These are phyloP conservation scores for Teunomyces panamensis DNA, from an alignment of 805 yeast species.

Conservation along the genomic window DNA sequence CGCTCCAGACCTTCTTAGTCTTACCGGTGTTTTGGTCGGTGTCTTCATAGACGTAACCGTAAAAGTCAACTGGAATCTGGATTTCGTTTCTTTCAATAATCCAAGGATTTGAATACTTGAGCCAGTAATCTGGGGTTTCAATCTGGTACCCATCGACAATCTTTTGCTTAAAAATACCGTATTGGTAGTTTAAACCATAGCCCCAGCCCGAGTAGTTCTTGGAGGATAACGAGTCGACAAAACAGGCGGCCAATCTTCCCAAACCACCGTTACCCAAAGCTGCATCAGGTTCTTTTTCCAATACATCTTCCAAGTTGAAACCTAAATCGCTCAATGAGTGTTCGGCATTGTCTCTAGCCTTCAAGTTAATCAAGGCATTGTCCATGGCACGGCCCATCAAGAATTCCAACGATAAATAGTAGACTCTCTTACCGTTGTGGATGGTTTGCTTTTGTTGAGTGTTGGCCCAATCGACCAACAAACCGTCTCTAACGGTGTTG, in stretches of 20 bases:
- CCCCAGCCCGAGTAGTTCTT: constrained; percentile 95
- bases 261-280: constrained; percentile 95
- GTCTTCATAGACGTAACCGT: constrained; percentile 69
- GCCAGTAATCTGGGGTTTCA: constrained; percentile 93
- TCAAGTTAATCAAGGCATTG: constrained; percentile 83
- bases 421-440: constrained; percentile 80
- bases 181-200: constrained; percentile 87
- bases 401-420: constrained; percentile 83
- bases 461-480: constrained; percentile 85
- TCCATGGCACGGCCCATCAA: constrained; percentile 95
- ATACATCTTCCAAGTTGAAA: constrained; percentile 80
- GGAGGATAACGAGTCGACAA: constrained; percentile 82
- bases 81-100: constrained; percentile 85
- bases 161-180: constrained; percentile 88
- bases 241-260: constrained; percentile 93
- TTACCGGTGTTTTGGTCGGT: constrained; percentile 54
- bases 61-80: constrained; percentile 85
- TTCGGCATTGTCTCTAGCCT: constrained; percentile 57
- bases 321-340: constrained; percentile 62
- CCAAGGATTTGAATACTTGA: constrained; percentile 88
- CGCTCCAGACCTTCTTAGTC: constrained; percentile 68
- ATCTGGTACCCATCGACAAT: constrained; percentile 92
- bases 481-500: constrained; percentile 69
- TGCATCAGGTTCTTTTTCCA: constrained; percentile 88
- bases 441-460: constrained; percentile 88